Percentiles rank a stretch among this genome's conserved stretches.
Evolutionary conservation across 768 basidiomycete species (phyloP).

Genomic region (Lactarius quietus): DNA sequence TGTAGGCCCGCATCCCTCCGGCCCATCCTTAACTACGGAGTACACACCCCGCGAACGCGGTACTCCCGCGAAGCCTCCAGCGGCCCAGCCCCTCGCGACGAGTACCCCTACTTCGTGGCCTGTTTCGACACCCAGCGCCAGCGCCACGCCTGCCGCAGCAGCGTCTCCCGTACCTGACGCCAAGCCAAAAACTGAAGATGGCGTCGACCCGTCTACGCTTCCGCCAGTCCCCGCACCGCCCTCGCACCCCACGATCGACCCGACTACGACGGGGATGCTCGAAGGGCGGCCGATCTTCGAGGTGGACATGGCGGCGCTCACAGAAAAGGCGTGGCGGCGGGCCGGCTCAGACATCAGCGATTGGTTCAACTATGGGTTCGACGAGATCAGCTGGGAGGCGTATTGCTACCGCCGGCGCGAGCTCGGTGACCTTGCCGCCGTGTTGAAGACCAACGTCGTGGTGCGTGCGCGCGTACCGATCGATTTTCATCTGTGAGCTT

Average conservation of each 20-base stretch:
- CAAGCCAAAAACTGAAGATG: slow-evolving; percentile 39
- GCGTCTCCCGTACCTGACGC: slow-evolving; percentile 3
- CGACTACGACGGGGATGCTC: slow-evolving; percentile 56
- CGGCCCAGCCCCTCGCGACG: slow-evolving; percentile 28
- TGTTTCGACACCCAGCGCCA: slow-evolving; percentile 16
- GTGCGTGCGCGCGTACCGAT: slow-evolving; percentile 42
- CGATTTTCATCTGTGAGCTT: neutral
- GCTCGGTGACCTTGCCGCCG: slow-evolving; percentile 71
- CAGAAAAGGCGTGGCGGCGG: slow-evolving; percentile 86
- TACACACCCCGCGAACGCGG: slow-evolving; percentile 72
- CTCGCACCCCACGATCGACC: slow-evolving; percentile 77
- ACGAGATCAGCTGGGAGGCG: slow-evolving; percentile 93
- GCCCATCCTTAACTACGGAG: slow-evolving; percentile 72
- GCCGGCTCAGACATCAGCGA: slow-evolving; percentile 92
- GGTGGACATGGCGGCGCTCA: slow-evolving; percentile 68
- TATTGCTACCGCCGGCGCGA: slow-evolving; percentile 85
- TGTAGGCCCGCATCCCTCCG: slow-evolving; percentile 44
- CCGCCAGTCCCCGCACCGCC: slow-evolving; percentile 68
- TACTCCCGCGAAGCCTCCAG: slow-evolving; percentile 38
- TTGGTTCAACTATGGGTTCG: slow-evolving; percentile 99
- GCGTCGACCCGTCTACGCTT: slow-evolving; percentile 60
- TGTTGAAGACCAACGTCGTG: slow-evolving; percentile 79
- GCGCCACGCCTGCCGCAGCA: slow-evolving; percentile 21
- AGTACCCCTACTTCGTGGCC: slow-evolving; percentile 24
- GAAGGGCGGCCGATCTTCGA: slow-evolving; percentile 82